Conservation (phyloP, 768 basidiomycete species). For the Boletellus emodensis region DNA sequence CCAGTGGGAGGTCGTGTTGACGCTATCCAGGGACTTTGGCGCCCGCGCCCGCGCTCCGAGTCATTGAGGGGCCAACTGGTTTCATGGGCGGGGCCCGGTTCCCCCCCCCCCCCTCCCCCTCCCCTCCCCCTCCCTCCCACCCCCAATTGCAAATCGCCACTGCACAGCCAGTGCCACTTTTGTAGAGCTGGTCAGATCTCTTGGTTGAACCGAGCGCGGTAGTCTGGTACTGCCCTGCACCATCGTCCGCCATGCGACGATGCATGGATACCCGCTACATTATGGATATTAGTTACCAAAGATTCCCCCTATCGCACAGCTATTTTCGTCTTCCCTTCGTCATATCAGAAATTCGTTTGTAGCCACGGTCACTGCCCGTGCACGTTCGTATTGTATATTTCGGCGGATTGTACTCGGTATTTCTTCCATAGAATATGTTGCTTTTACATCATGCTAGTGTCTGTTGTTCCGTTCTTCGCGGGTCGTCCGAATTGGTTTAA, state of each 20-base stretch:
- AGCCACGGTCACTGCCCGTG: too few relatives aligned
- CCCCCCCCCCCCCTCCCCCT: background rate
- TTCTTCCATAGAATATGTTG: too few relatives aligned
- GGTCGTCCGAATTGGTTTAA: too few relatives aligned
- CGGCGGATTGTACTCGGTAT: too few relatives aligned
- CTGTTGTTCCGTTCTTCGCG: too few relatives aligned
- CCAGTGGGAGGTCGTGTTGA: constrained; percentile 42
- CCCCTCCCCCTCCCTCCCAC: background rate
- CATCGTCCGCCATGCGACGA: background rate
- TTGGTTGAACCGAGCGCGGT: background rate
- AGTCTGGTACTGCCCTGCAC: constrained; percentile 12
- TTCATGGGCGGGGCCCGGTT: background rate
- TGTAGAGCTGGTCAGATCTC: background rate
- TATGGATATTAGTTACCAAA: constrained; percentile 10
- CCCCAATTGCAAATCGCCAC: background rate
- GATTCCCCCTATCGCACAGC: constrained; percentile 3
- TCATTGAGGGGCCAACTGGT: background rate
- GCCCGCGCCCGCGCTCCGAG: background rate
- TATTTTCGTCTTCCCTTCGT: background rate
- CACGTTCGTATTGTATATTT: too few relatives aligned
- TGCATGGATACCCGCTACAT: background rate
- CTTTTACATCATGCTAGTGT: too few relatives aligned
- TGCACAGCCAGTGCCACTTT: constrained; percentile 2
- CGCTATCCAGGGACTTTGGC: constrained; percentile 37
- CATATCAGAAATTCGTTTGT: too few relatives aligned